Conservation (phyloP, 1,139 yeast species). For the Suhomyces bolitotheri region DNA sequence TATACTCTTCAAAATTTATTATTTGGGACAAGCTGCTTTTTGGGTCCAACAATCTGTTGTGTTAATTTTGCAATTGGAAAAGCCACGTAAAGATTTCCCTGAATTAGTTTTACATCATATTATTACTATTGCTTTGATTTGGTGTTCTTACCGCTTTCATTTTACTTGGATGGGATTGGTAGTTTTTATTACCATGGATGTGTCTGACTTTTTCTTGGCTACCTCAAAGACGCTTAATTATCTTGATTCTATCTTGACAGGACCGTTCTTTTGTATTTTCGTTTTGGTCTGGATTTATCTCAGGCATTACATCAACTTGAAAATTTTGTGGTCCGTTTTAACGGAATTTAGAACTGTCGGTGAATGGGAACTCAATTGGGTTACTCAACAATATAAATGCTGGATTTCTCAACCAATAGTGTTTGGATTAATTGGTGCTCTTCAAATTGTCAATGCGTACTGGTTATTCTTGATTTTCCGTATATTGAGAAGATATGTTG, state of each 20-base stretch:
- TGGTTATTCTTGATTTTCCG: constrained; percentile 86
- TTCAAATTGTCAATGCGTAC: constrained; percentile 81
- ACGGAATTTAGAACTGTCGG: constrained; percentile 89
- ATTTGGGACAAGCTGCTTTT: constrained; percentile 90
- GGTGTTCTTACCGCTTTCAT: constrained; percentile 90
- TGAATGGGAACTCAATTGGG: constrained; percentile 77
- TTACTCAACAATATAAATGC: constrained; percentile 93
- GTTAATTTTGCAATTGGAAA: constrained; percentile 79
- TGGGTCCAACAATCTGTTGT: constrained; percentile 96
- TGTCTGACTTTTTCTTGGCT: constrained; percentile 87
- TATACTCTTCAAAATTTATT: constrained; percentile 72
- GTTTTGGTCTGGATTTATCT: constrained; percentile 78
- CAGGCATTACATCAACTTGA: constrained; percentile 82
- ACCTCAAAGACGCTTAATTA: constrained; percentile 82
- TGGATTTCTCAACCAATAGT: constrained; percentile 93
- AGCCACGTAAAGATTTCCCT: constrained; percentile 89
- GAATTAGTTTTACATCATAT: constrained; percentile 93
- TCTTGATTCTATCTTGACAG: constrained; percentile 63
- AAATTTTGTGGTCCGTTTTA: constrained; percentile 80
- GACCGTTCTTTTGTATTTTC: constrained; percentile 69
- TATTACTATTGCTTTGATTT: constrained; percentile 84
- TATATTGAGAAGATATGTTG: constrained; percentile 64
- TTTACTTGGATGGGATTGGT: constrained; percentile 95
- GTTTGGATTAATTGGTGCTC: constrained; percentile 69
- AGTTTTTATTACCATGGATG: constrained; percentile 92